These are phyloP conservation scores for Monosporascus ibericus DNA, from an alignment of 2,329 filamentous ascomycete genomes.

Conservation along the genomic window DNA sequence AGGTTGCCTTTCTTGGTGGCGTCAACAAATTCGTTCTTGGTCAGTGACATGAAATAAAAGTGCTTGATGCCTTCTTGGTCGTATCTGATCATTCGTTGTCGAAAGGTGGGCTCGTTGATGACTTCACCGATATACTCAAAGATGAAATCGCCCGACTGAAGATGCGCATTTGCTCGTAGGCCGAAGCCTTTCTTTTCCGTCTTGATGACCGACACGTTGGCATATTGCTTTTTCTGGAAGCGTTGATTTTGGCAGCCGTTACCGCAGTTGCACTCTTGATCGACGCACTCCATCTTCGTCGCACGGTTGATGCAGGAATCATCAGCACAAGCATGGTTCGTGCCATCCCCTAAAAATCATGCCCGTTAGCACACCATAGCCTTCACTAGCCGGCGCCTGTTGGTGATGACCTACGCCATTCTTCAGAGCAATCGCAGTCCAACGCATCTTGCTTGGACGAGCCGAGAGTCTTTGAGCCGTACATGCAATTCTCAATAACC, in stretches of 20 bases:
- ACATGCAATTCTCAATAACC: constrained; percentile 78
- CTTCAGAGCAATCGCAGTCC: constrained; percentile 91
- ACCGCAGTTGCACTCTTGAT: constrained; percentile 80
- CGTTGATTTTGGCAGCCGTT: constrained; percentile 87
- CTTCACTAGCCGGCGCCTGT: constrained; percentile 8
- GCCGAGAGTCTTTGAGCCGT: constrained; percentile 86
- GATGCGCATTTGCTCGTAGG: constrained; percentile 70
- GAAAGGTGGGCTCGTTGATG: constrained; percentile 87
- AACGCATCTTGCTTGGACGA: constrained; percentile 83
- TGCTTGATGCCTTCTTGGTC: constrained; percentile 96
- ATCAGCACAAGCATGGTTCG: constrained; percentile 85
- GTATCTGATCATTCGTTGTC: constrained; percentile 85
- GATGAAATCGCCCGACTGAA: constrained; percentile 84
- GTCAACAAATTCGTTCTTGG: constrained; percentile 93
- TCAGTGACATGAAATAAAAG: constrained; percentile 99
- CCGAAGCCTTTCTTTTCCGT: constrained; percentile 98
- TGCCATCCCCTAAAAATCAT: constrained; percentile 44
- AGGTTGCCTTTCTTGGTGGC: constrained; percentile 95
- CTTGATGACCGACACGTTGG: constrained; percentile 89
- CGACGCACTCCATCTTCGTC: constrained; percentile 93
- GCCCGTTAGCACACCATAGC: constrained; percentile 14
- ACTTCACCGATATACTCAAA: constrained; percentile 99
- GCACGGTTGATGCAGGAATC: constrained; percentile 98
- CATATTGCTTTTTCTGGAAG: constrained; percentile 86
- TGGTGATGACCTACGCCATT: constrained; percentile 71